phyloP scores from a whole-genome alignment of 2,329 filamentous ascomycete genomes.

The Colletotrichum cuscutae region DNA sequence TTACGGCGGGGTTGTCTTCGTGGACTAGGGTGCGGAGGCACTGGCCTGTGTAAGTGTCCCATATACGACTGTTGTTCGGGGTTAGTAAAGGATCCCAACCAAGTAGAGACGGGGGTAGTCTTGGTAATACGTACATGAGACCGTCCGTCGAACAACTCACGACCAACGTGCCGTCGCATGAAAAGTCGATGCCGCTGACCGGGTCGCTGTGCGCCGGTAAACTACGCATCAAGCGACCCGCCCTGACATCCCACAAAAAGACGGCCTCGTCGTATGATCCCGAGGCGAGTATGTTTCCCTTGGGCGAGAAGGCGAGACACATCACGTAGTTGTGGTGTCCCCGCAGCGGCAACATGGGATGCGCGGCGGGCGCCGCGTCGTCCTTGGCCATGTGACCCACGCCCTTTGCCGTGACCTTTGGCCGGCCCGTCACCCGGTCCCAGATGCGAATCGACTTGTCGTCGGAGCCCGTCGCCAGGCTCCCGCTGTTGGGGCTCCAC shows the following conservation, averaged over 20 bases:
- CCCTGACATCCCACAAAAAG: conserved; percentile 94
- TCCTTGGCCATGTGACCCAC: conserved; percentile 36
- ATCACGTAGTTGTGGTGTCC: conserved; percentile 98
- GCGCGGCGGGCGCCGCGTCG: conserved; percentile 22
- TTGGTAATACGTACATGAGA: conserved; percentile 69
- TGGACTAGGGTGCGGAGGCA: conserved; percentile 95
- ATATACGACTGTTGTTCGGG: conserved; percentile 72
- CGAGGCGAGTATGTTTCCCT: conserved; percentile 95
- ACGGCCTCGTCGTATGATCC: conserved; percentile 98
- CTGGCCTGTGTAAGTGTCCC: conserved; percentile 95
- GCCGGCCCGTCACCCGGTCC: conserved; percentile 75
- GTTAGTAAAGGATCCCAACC: conserved; percentile 17
- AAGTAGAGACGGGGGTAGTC: conserved; percentile 13
- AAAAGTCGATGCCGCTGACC: conserved; percentile 92
- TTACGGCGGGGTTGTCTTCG: conserved; percentile 93
- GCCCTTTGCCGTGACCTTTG: conserved; percentile 57
- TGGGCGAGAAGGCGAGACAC: conserved; percentile 93
- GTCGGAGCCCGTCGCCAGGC: conserved; percentile 90
- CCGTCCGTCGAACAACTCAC: conserved; percentile 93
- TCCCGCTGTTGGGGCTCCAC: conserved; percentile 92
- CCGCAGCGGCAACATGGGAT: conserved; percentile 68
- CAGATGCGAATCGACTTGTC: conserved; percentile 96
- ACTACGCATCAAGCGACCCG: conserved; percentile 87
- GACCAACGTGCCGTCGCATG: conserved; percentile 89
- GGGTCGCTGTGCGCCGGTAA: conserved; percentile 96